phyloP scores from a whole-genome alignment of 1,284 basidiomycete genomes.

The Cryptococcus sp. region DNA sequence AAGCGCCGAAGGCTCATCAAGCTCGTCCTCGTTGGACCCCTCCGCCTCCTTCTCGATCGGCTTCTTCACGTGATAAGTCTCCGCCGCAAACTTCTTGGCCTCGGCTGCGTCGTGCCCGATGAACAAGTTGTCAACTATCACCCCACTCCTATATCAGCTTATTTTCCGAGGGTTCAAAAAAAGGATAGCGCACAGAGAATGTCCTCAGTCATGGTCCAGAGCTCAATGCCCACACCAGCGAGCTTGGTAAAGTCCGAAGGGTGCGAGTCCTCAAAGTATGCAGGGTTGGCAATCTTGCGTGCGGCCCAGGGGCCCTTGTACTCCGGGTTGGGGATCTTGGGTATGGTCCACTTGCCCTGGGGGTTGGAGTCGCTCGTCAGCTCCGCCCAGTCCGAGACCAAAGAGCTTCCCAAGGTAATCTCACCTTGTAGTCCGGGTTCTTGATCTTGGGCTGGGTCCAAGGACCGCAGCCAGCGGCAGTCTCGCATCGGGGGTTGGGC shows the following conservation, averaged over 20 bases:
- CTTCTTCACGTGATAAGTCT: conserved; percentile 79
- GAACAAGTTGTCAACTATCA: conserved; percentile 78
- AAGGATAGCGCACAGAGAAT: conserved; percentile 62
- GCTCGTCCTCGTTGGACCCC: conserved; percentile 50
- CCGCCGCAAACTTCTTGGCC: conserved; percentile 72
- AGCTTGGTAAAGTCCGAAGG: conserved; percentile 86
- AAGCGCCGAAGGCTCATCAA: conserved; percentile 28
- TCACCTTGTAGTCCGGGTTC: conserved; percentile 78
- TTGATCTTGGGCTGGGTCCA: conserved; percentile 84
- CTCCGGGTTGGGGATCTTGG: conserved; percentile 90
- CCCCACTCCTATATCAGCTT: background rate
- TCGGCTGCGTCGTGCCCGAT: conserved; percentile 81
- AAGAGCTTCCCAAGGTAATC: too few species aligned
- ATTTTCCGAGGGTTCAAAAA: conserved; percentile 8
- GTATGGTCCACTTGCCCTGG: conserved; percentile 87
- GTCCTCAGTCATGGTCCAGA: conserved; percentile 98
- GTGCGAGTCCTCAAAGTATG: conserved; percentile 81
- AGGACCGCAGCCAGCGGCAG: conserved; percentile 88
- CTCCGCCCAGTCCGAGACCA: too few species aligned
- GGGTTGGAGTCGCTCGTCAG: conserved; percentile 12
- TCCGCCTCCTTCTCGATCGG: conserved; percentile 51
- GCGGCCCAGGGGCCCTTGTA: conserved; percentile 97
- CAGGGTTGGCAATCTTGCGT: conserved; percentile 86
- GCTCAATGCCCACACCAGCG: conserved; percentile 91
- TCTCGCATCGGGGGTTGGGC: conserved; percentile 83